phyloP scores from a whole-genome alignment of 202 grass and related monocot genomes.

The Elaeis oleifera region DNA sequence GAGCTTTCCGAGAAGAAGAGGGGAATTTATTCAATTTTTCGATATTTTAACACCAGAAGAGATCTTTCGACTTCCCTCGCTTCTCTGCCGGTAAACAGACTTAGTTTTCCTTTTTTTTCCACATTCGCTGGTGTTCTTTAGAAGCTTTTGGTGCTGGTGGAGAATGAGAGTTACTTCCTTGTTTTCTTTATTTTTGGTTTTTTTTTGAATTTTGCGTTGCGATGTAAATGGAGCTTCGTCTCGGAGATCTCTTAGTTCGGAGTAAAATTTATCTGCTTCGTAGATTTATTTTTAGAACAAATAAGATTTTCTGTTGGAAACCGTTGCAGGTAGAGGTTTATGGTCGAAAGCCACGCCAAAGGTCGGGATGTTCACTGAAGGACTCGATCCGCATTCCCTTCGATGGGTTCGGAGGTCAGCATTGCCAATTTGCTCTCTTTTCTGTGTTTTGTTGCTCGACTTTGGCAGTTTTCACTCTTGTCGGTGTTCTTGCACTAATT shows the following conservation, averaged over 20 bases:
- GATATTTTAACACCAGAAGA: too few species aligned
- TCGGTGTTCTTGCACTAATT: too few species aligned
- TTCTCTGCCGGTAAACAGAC: slow-evolving; percentile 7
- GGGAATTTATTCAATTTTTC: too few species aligned
- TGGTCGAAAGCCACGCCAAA: slow-evolving; percentile 32
- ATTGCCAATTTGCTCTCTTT: slow-evolving; percentile 4
- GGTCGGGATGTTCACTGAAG: slow-evolving; percentile 87
- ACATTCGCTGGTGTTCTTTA: neutral
- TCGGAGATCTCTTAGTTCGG: neutral
- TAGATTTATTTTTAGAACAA: neutral
- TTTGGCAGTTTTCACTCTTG: neutral
- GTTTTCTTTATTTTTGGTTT: slow-evolving; percentile 29
- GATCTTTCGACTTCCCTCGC: slow-evolving; percentile 12
- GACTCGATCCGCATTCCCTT: slow-evolving; percentile 62
- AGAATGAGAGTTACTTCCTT: neutral
- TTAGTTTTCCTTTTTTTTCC: slow-evolving; percentile 16
- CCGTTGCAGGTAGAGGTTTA: slow-evolving; percentile 12
- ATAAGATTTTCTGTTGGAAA: neutral
- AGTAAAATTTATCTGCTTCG: neutral
- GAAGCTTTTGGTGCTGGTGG: neutral
- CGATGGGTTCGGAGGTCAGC: slow-evolving; percentile 87
- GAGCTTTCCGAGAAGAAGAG: too few species aligned
- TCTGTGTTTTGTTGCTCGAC: slow-evolving; percentile 18
- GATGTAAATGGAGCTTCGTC: too few species aligned
- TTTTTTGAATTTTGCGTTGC: too few species aligned